Conservation (phyloP, 495 filamentous ascomycete genomes). For the Thermothielavioides terrestris region DNA sequence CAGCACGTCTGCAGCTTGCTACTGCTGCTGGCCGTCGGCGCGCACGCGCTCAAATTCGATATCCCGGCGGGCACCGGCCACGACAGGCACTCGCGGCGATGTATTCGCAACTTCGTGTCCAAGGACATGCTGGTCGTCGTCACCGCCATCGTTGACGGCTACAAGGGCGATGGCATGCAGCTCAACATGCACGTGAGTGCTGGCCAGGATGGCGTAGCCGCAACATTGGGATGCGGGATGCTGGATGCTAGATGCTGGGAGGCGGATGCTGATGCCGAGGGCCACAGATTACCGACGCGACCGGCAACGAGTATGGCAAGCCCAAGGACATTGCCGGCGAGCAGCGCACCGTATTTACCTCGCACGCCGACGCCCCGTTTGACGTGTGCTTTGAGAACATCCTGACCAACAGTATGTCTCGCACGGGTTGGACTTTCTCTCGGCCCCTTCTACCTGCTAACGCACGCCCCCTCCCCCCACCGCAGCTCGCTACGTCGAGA, state of each 20-base stretch:
- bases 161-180: slow-evolving; percentile 82
- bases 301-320: slow-evolving; percentile 89
- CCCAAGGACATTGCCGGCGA: slow-evolving; percentile 89
- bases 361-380: slow-evolving; percentile 88
- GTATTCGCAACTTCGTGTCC: slow-evolving; percentile 92
- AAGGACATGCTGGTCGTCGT: slow-evolving; percentile 96
- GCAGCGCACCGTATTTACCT: slow-evolving; percentile 87
- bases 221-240: too few species aligned
- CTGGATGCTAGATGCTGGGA: too few species aligned
- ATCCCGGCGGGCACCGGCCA: slow-evolving; percentile 58
- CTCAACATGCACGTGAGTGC: slow-evolving; percentile 90
- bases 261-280: neutral
- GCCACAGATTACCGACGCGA: slow-evolving; percentile 84
- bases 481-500: slow-evolving; percentile 36
- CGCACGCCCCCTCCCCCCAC: too few species aligned
- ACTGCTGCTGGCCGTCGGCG: slow-evolving; percentile 50
- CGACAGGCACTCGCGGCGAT: slow-evolving; percentile 58
- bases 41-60: slow-evolving; percentile 87
- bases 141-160: slow-evolving; percentile 78
- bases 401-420: slow-evolving; percentile 54
- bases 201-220: too few species aligned
- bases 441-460: slow-evolving; percentile 8
- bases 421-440: neutral
- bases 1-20: slow-evolving; percentile 39
- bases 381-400: slow-evolving; percentile 96